These are phyloP conservation scores for Scopulariopsis brevicaulis DNA, from an alignment of 2,329 filamentous ascomycete genomes.

Conservation along the genomic window DNA sequence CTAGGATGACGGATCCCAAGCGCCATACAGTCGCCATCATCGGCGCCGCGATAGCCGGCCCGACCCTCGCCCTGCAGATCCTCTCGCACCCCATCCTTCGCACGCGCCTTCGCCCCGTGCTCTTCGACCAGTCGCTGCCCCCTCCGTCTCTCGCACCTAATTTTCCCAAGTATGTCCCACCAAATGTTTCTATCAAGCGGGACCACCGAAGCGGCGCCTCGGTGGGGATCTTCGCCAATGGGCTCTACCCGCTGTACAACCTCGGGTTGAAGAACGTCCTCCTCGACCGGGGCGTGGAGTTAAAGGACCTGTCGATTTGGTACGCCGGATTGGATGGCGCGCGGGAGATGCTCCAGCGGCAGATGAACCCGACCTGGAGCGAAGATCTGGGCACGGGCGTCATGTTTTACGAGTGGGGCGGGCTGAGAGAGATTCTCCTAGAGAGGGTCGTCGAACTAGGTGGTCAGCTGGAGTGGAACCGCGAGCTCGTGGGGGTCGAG, in stretches of 20 bases:
- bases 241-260: constrained; percentile 10
- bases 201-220: constrained; percentile 11
- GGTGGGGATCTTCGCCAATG: constrained; percentile 12
- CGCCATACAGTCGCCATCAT: constrained; percentile 6
- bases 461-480: constrained; percentile 10
- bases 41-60: constrained; percentile 8
- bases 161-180: not conserved
- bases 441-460: constrained; percentile 9
- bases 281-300: constrained; percentile 1
- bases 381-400: constrained; percentile 9
- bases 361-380: constrained; percentile 10
- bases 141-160: not conserved
- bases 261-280: constrained; percentile 10
- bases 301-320: constrained; percentile 5
- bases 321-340: not conserved
- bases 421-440: constrained; percentile 9
- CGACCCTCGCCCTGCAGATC: constrained; percentile 9
- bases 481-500: constrained; percentile 7
- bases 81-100: constrained; percentile 10
- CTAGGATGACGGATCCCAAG: not conserved
- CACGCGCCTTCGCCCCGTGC: constrained; percentile 5
- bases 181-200: not conserved
- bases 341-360: not conserved
- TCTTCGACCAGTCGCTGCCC: constrained; percentile 5
- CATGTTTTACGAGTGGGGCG: constrained; percentile 11